Evolutionary conservation across 2,329 filamentous ascomycete species (phyloP), one percentile per base, ranked within the genome.

Genomic region (Nothopassalora personata): DNA sequence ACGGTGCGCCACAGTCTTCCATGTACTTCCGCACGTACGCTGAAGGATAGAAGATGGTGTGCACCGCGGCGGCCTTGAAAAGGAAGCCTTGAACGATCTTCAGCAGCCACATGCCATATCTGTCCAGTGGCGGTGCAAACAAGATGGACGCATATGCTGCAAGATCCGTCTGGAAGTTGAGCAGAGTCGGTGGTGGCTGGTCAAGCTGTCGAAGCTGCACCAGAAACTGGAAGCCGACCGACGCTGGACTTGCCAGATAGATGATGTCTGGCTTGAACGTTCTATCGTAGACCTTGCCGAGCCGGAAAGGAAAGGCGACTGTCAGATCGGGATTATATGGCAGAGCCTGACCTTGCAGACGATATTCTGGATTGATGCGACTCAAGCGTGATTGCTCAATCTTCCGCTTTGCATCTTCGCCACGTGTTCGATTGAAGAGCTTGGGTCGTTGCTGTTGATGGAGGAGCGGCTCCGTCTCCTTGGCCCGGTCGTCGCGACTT

Each of bases 141-240:
- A 90, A 75, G 53, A 89, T 87, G 52, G 82, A 80, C 67, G 84
- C 86, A 70, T 89, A 90, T 1, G 85, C 85, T 0, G 85, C 83
- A 9, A 90, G 75, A 68, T 89, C 86, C 0, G 86, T 90, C 71
- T 89, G 86, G 64, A 88, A 89, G 71, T 89, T 90, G 70, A 86
- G 81, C 47, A 89, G 77, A 1, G 87, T 76, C 1, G 85, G 80
- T 46, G 84, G 83, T 8, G 77, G 76, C 33, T 81, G 75, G 23
- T 71, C 71, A 56, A 87, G 79, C 64, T 87, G 85, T 48, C 84
- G 80, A 53, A 88, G 74, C 69, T 89, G 86, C n/a, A 89, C 76
- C 73, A 89, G 80, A 56, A 89, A 82, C 63, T 89, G 86, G 66
- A 89, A 89, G 4, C 87, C 86, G 2, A 89, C 75, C 5, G 84